Conservation (phyloP, 2,329 filamentous ascomycete species). For the Colletotrichum musicola region DNA sequence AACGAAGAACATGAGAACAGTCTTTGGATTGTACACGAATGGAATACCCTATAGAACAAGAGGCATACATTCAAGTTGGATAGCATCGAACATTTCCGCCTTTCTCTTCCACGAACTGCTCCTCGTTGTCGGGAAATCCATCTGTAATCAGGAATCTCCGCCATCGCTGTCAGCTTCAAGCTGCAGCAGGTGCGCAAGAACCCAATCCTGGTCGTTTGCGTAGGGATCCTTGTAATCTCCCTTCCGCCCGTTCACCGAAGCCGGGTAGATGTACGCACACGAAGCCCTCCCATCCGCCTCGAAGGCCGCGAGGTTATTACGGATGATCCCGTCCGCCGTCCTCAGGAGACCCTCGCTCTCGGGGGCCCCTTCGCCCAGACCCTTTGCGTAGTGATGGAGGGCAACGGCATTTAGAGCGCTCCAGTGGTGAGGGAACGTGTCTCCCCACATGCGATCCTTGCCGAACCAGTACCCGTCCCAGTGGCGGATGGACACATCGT, state of each 20-base stretch:
- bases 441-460: slow-evolving; percentile 32
- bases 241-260: slow-evolving; percentile 11
- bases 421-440: slow-evolving; percentile 35
- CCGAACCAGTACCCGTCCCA: slow-evolving; percentile 38
- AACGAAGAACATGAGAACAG: too few relatives aligned
- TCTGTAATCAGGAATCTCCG: neutral
- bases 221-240: slow-evolving; percentile 32
- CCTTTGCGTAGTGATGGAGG: slow-evolving; percentile 24
- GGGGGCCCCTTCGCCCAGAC: neutral
- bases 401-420: slow-evolving; percentile 28
- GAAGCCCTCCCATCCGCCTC: slow-evolving; percentile 21
- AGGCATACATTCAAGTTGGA: too few relatives aligned
- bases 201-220: slow-evolving; percentile 35
- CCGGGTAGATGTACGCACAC: slow-evolving; percentile 35
- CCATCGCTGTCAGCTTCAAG: slow-evolving; percentile 15
- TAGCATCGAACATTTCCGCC: too few relatives aligned
- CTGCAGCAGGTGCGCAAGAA: slow-evolving; percentile 27
- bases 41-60: too few relatives aligned
- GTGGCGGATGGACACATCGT: slow-evolving; percentile 31
- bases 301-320: slow-evolving; percentile 26
- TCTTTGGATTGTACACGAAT: too few relatives aligned
- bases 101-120: too few relatives aligned
- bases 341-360: neutral
- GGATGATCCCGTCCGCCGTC: slow-evolving; percentile 4
- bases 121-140: too few relatives aligned